These are phyloP conservation scores for Coemansia interrupta DNA, from an alignment of 192 early-diverging fungal species.

Conservation along the genomic window DNA sequence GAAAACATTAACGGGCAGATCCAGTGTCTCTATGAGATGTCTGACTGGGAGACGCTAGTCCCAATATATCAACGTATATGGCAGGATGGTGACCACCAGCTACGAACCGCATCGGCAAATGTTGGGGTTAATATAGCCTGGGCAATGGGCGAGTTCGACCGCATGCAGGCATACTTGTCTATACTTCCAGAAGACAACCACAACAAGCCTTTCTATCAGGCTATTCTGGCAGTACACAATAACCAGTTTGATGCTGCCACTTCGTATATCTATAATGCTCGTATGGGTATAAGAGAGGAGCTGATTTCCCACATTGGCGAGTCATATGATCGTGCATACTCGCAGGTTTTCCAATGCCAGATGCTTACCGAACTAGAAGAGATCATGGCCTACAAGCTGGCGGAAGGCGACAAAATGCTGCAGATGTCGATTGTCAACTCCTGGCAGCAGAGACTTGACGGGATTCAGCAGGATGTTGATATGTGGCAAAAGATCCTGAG, in stretches of 20 bases:
- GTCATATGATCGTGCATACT: slow-evolving; percentile 88
- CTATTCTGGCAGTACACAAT: slow-evolving; percentile 79
- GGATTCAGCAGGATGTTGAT: slow-evolving; percentile 86
- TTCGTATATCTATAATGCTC: slow-evolving; percentile 71
- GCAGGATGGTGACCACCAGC: slow-evolving; percentile 57
- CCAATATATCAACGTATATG: slow-evolving; percentile 71
- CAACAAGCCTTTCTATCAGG: slow-evolving; percentile 80
- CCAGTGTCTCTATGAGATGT: slow-evolving; percentile 85
- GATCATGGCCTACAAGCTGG: slow-evolving; percentile 84
- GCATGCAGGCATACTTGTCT: slow-evolving; percentile 87
- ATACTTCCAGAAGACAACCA: slow-evolving; percentile 60
- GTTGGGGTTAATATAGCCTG: slow-evolving; percentile 86
- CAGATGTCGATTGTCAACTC: slow-evolving; percentile 72
- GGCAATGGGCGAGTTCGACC: slow-evolving; percentile 81
- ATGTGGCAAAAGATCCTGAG: slow-evolving; percentile 90
- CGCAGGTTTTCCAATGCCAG: slow-evolving; percentile 80
- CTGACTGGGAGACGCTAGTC: slow-evolving; percentile 84
- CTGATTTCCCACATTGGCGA: slow-evolving; percentile 80
- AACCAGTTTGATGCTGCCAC: slow-evolving; percentile 72
- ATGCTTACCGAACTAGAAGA: slow-evolving; percentile 97
- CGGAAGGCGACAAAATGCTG: slow-evolving; percentile 69
- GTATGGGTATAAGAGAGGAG: slow-evolving; percentile 80
- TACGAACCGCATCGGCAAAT: slow-evolving; percentile 71
- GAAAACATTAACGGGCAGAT: slow-evolving; percentile 75
- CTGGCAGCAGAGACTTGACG: slow-evolving; percentile 79